Base-by-base conservation (phyloP, 2,329 filamentous ascomycete species). In the Cladophialophora carrionii region DNA sequence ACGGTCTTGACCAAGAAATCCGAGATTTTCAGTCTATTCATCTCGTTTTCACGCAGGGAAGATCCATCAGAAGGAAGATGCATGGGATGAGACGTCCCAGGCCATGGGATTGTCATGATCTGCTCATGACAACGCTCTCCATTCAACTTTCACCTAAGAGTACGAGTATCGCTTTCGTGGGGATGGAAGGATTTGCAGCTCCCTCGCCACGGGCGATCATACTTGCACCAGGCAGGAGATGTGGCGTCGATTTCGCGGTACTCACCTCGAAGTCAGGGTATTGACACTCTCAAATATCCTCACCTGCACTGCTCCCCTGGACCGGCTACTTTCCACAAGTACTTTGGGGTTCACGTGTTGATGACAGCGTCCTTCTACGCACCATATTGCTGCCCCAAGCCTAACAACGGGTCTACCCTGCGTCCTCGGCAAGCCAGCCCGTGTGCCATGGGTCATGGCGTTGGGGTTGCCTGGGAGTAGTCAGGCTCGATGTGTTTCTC, bases 1-100 rank as follows among this genome's bases (percentile, higher is more conserved):
- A 20, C 37, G 17, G 5, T 17, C 37, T n/a, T 7, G 37, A 9
- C 17, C 14, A 43, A 17, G 17, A 17, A 43, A 43, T 5, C 17
- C 37, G 17, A 43, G 17, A 43, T 17, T 8, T 43, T n/a, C 17
- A 7, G 37, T 43, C 17, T 43, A 43, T 43, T 41, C 37, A 20
- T 17, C 1, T 43, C 37, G 14, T 43, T n/a, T 43, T 43, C 17
- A 43, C 37, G 37, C 37, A 43, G 37, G 14, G 6, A n/a, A 7
- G 37, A 43, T 43, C 37, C 37, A 43, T 43, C 37, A 5, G 5
- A 43, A 43, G 37, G 37, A 2, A 4, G 14, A n/a, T 43, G 37
- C 37, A 43, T 43, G 37, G 37, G 37, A 43, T 43, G 37, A 43
- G 37, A 43, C 37, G n/a, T 43, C n/a, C 37, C 37, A n/a, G 37